Conservation (phyloP, 139 green algal genomes). For the Chlorella sp. region DNA sequence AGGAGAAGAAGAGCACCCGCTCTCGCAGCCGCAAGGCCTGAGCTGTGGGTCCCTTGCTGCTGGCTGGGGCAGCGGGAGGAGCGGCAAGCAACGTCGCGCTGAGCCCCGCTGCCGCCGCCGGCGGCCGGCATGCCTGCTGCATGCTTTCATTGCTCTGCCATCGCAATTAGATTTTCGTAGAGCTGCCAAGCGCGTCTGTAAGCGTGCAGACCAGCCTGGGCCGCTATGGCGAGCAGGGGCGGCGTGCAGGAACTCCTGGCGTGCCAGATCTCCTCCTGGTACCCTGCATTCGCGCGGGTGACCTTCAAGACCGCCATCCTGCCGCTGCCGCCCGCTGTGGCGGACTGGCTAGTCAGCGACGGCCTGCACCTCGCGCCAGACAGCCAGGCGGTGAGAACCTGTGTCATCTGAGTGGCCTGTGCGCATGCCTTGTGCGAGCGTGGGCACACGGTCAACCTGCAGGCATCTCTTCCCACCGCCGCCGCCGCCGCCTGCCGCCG, state of each 20-base stretch:
- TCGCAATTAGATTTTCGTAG: not conserved
- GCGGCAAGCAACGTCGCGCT: not conserved
- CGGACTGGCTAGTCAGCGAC: conserved; percentile 73
- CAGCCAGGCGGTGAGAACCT: conserved; percentile 55
- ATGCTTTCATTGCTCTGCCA: not conserved
- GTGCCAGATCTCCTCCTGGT: conserved; percentile 68
- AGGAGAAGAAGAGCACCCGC: conserved; percentile 1
- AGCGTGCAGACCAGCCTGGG: too few relatives aligned
- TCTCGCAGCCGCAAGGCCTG: not conserved
- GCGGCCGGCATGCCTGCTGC: not conserved
- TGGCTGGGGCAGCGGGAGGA: too few relatives aligned
- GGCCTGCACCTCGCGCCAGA: conserved; percentile 61
- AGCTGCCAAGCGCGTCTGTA: not conserved
- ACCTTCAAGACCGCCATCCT: conserved; percentile 56
- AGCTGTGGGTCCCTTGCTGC: not conserved
- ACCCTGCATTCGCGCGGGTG: conserved; percentile 43
- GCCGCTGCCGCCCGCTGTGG: conserved; percentile 57
- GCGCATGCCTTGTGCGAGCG: not conserved
- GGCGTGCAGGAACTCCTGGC: conserved; percentile 47
- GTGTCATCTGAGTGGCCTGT: too few relatives aligned
- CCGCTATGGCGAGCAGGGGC: conserved; percentile 18
- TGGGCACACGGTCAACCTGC: too few relatives aligned
- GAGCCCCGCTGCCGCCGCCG: not conserved
- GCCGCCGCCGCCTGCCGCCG: not conserved
- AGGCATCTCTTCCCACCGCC: not conserved